Evolutionary conservation across 2,329 filamentous ascomycete genomes (phyloP).

Genomic region (Fusarium abutilonis): DNA sequence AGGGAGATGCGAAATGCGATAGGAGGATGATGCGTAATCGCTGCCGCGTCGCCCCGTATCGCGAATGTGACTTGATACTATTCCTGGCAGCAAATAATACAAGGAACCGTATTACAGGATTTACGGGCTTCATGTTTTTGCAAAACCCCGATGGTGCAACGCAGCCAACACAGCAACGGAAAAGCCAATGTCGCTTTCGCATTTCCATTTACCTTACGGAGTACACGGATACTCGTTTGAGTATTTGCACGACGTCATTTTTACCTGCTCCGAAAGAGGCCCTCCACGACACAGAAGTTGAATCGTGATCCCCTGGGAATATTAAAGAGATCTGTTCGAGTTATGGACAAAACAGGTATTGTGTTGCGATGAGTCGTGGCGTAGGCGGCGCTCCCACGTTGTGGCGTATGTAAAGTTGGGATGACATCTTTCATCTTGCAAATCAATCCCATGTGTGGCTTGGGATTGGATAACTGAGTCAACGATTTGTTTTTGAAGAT

Average conservation of each 20-base stretch:
- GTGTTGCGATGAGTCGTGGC: slow-evolving; percentile 15
- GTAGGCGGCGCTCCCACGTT: background rate
- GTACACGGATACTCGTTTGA: background rate
- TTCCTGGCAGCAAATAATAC: slow-evolving; percentile 22
- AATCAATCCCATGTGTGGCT: background rate
- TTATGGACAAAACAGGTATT: slow-evolving; percentile 23
- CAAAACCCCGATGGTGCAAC: background rate
- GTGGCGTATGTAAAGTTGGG: slow-evolving; percentile 1
- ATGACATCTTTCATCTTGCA: slow-evolving; percentile 21
- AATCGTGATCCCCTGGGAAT: slow-evolving; percentile 6
- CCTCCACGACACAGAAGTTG: background rate
- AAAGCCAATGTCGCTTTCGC: slow-evolving; percentile 27
- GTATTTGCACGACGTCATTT: slow-evolving; percentile 20
- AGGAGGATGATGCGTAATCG: slow-evolving; percentile 14
- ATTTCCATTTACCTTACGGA: background rate
- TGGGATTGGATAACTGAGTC: background rate
- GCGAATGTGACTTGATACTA: slow-evolving; percentile 29
- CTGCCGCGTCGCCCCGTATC: slow-evolving; percentile 12
- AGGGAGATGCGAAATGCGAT: slow-evolving; percentile 8
- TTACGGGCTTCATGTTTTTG: slow-evolving; percentile 9
- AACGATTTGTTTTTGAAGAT: background rate
- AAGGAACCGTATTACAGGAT: slow-evolving; percentile 4
- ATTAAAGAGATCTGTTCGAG: slow-evolving; percentile 7
- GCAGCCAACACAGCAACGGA: slow-evolving; percentile 5
- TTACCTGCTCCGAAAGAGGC: background rate